These are phyloP conservation scores for Solanum acaule DNA, from an alignment of 257 asterid species.

Conservation along the genomic window DNA sequence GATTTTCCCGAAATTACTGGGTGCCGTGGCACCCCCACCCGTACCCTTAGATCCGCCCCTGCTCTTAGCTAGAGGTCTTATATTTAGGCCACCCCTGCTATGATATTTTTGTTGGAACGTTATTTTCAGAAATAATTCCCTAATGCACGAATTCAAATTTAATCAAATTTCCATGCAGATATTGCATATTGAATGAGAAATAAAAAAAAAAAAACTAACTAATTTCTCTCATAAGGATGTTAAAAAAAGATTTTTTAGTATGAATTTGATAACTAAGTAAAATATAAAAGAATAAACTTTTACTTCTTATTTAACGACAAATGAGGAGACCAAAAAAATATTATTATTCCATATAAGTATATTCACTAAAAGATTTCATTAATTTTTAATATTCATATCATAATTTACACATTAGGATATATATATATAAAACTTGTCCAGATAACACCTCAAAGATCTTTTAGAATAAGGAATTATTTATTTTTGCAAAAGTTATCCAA, in stretches of 20 bases:
- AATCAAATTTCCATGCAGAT: accelerated
- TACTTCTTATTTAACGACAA: not conserved
- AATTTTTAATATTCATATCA: not conserved
- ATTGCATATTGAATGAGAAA: not conserved
- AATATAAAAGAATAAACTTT: not conserved
- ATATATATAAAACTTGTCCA: not conserved
- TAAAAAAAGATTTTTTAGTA: not conserved
- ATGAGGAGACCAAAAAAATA: not conserved
- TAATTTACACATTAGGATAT: not conserved
- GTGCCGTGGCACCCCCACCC: too few relatives aligned
- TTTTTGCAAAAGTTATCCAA: not conserved
- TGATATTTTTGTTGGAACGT: too few relatives aligned
- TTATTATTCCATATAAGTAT: not conserved
- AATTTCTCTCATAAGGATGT: not conserved
- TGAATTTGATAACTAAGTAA: not conserved
- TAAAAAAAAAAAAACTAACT: not conserved
- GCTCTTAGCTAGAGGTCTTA: too few relatives aligned
- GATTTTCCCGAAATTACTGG: too few relatives aligned
- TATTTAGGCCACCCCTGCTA: too few relatives aligned
- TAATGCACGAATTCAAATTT: not conserved
- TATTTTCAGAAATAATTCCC: too few relatives aligned
- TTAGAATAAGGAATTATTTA: not conserved
- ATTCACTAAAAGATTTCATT: not conserved
- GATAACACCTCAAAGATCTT: not conserved
- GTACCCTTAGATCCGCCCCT: too few relatives aligned